These are phyloP conservation scores for Hypoxylon fuscum DNA, from an alignment of 495 filamentous ascomycete species.

Conservation along the genomic window DNA sequence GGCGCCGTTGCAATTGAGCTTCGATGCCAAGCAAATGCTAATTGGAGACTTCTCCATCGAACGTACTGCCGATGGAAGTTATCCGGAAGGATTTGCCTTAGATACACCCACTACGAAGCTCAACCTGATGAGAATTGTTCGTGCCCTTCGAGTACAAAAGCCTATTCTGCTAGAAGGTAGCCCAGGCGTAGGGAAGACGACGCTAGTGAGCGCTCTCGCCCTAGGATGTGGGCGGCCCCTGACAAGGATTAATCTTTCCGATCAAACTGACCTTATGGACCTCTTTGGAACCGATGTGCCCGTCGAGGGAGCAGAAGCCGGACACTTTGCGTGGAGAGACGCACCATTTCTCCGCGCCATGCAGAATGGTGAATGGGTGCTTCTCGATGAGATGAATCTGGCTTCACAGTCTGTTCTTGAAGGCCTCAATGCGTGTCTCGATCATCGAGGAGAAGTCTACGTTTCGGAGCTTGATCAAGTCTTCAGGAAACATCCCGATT, in stretches of 20 bases:
- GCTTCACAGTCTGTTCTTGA: slow-evolving; percentile 97
- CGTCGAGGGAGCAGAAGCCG: slow-evolving; percentile 84
- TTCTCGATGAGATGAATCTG: slow-evolving; percentile 98
- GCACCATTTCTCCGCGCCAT: slow-evolving; percentile 95
- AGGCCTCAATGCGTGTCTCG: slow-evolving; percentile 94
- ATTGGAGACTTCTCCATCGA: slow-evolving; percentile 79
- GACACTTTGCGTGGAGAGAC: slow-evolving; percentile 93
- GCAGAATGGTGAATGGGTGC: slow-evolving; percentile 94
- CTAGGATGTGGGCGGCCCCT: slow-evolving; percentile 78
- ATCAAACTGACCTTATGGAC: slow-evolving; percentile 97
- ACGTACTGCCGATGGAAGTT: slow-evolving; percentile 55
- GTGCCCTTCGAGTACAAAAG: slow-evolving; percentile 88
- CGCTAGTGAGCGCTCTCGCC: slow-evolving; percentile 85
- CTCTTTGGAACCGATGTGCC: slow-evolving; percentile 97
- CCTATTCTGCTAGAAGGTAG: slow-evolving; percentile 95
- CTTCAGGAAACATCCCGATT: slow-evolving; percentile 88
- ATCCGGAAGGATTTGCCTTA: slow-evolving; percentile 75
- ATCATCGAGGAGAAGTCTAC: slow-evolving; percentile 96
- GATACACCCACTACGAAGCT: slow-evolving; percentile 86
- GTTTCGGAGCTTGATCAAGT: slow-evolving; percentile 93
- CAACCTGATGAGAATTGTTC: slow-evolving; percentile 88
- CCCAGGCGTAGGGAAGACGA: slow-evolving; percentile 97
- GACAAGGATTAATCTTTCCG: slow-evolving; percentile 94
- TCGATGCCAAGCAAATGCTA: slow-evolving; percentile 59
- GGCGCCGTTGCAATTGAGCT: slow-evolving; percentile 54